Evolutionary conservation across 2,329 filamentous ascomycete species (phyloP).

Genomic region (Fusarium sp.): DNA sequence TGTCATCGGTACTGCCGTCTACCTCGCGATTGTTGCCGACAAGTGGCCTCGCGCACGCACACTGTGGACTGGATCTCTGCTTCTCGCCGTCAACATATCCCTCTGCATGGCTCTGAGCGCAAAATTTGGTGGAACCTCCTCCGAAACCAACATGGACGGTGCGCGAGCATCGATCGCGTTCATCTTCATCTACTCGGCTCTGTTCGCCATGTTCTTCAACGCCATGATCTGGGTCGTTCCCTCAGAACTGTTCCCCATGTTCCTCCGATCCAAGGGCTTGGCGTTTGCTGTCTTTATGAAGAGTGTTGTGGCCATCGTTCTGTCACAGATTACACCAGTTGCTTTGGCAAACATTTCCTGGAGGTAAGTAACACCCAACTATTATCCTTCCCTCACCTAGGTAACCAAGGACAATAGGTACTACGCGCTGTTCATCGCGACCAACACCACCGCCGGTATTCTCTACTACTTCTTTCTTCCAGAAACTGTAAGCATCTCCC

Average conservation of each 20-base stretch:
- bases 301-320: constrained; percentile 45
- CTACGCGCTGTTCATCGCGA: background rate
- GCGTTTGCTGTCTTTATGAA: constrained; percentile 43
- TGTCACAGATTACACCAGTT: constrained; percentile 44
- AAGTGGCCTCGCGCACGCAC: constrained; percentile 43
- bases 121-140: constrained; percentile 27
- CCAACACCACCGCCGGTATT: background rate
- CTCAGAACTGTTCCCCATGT: constrained; percentile 44
- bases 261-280: constrained; percentile 33
- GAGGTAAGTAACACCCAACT: background rate
- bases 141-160: constrained; percentile 28
- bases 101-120: constrained; percentile 45
- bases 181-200: constrained; percentile 48
- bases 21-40: constrained; percentile 45
- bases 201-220: constrained; percentile 51
- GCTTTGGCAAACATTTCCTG: constrained; percentile 24
- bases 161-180: constrained; percentile 44
- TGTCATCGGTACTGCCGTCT: constrained; percentile 46
- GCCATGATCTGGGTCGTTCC: constrained; percentile 47
- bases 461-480: background rate
- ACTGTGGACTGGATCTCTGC: constrained; percentile 30
- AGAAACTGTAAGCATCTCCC: background rate
- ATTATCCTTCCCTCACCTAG: background rate
- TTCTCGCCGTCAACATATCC: constrained; percentile 36
- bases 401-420: background rate